These are phyloP conservation scores for Fusarium metavorans DNA, from an alignment of 2,329 filamentous ascomycete species.

Conservation along the genomic window DNA sequence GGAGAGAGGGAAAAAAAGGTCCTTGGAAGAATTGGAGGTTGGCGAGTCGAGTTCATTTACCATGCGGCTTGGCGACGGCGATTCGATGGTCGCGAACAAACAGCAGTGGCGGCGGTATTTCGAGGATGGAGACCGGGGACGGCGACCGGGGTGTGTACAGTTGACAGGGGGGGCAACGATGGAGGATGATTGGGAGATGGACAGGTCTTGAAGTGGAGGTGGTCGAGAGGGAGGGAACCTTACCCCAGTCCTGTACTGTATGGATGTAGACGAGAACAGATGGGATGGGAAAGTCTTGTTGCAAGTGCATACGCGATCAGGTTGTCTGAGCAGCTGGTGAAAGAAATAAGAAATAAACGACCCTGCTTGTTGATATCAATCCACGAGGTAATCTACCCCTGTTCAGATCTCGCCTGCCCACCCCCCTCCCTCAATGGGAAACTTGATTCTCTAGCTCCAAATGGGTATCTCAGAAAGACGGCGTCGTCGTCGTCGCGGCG, in stretches of 20 bases:
- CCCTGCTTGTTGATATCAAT: neutral
- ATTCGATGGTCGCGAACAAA: constrained; percentile 18
- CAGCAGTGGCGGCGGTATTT: constrained; percentile 31
- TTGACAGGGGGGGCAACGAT: constrained; percentile 15
- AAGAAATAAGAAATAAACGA: neutral
- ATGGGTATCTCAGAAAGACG: neutral
- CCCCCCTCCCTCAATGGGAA: neutral
- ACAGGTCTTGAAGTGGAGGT: constrained; percentile 9
- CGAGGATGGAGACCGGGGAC: constrained; percentile 24
- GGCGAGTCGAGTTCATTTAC: constrained; percentile 38
- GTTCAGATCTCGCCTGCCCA: neutral
- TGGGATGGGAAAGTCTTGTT: neutral
- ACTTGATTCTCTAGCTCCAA: constrained; percentile 8
- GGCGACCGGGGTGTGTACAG: constrained; percentile 21
- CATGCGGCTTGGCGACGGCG: constrained; percentile 22
- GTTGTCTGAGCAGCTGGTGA: neutral
- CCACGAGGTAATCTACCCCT: neutral
- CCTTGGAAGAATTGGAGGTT: constrained; percentile 27
- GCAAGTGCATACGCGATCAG: constrained; percentile 5
- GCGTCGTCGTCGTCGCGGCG: neutral
- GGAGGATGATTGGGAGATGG: constrained; percentile 22
- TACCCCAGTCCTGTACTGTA: constrained; percentile 2
- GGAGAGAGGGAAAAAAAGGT: neutral
- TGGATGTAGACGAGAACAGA: neutral
- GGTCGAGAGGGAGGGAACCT: constrained; percentile 14